phyloP scores from a whole-genome alignment of 345 rosid species.

The Eutrema heterophyllum region DNA sequence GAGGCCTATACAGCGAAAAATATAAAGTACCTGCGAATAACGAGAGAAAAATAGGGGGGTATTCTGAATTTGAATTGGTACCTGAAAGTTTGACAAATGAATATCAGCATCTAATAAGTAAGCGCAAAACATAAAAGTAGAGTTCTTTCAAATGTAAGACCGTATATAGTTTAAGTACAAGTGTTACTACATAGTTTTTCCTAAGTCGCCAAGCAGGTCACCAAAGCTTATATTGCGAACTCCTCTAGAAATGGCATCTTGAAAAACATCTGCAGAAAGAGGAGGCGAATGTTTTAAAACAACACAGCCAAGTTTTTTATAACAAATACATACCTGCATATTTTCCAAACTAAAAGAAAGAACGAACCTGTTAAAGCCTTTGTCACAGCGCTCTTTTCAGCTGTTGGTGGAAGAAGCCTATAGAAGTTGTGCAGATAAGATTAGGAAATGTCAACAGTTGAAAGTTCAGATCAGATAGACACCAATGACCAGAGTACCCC shows the following conservation, averaged over 20 bases:
- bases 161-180: background rate
- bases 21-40: conserved; percentile 68
- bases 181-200: conserved; percentile 68
- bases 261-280: conserved; percentile 59
- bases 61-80: conserved; percentile 88
- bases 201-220: conserved; percentile 83
- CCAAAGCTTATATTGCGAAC: conserved; percentile 87
- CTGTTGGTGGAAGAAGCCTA: conserved; percentile 93
- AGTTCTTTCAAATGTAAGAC: background rate
- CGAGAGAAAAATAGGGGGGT: conserved; percentile 94
- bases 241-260: conserved; percentile 81
- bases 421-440: conserved; percentile 17
- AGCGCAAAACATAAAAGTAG: background rate
- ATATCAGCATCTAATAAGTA: conserved; percentile 12
- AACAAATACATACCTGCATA: background rate
- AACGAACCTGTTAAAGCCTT: conserved; percentile 76
- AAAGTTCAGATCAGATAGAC: conserved; percentile 22
- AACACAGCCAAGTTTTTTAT: background rate
- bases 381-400: conserved; percentile 71
- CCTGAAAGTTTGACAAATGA: conserved; percentile 50
- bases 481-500: conserved; percentile 52
- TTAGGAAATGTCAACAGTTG: conserved; percentile 18
- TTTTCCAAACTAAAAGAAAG: conserved; percentile 8
- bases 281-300: conserved; percentile 13
- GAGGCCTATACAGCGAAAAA: background rate